These are phyloP conservation scores for Prunus mume DNA, from an alignment of 306 rosid species.

Conservation along the genomic window DNA sequence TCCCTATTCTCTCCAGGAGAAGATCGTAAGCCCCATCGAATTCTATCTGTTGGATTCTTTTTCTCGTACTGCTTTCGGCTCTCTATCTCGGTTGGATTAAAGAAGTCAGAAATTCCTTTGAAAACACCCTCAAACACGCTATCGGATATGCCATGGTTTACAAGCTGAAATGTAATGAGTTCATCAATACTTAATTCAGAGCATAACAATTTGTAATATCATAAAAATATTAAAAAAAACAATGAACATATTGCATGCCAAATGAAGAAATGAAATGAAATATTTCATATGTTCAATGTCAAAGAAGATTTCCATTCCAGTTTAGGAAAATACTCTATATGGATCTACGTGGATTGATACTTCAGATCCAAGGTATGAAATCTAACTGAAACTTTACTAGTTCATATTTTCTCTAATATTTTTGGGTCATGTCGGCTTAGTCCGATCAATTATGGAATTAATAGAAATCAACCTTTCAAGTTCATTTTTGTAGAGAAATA, in stretches of 20 bases:
- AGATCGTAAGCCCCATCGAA: conserved; percentile 32
- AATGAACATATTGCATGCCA: background rate
- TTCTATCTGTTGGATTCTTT: conserved; percentile 20
- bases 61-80: conserved; percentile 21
- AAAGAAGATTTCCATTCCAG: too few relatives aligned
- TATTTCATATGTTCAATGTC: too few relatives aligned
- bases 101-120: conserved; percentile 30
- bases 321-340: background rate
- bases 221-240: background rate
- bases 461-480: background rate
- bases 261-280: background rate
- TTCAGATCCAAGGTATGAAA: background rate
- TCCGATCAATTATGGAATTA: background rate
- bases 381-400: background rate
- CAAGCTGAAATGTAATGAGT: conserved; percentile 32
- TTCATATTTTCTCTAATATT: background rate
- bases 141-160: conserved; percentile 38
- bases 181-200: background rate
- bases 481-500: background rate
- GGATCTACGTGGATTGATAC: background rate
- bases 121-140: conserved; percentile 22
- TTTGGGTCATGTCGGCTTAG: background rate
- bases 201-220: too few relatives aligned
- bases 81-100: conserved; percentile 30
- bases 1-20: conserved; percentile 47